These are phyloP conservation scores for Calonectria hongkongensis DNA, from an alignment of 2,329 filamentous ascomycete genomes.

Conservation along the genomic window DNA sequence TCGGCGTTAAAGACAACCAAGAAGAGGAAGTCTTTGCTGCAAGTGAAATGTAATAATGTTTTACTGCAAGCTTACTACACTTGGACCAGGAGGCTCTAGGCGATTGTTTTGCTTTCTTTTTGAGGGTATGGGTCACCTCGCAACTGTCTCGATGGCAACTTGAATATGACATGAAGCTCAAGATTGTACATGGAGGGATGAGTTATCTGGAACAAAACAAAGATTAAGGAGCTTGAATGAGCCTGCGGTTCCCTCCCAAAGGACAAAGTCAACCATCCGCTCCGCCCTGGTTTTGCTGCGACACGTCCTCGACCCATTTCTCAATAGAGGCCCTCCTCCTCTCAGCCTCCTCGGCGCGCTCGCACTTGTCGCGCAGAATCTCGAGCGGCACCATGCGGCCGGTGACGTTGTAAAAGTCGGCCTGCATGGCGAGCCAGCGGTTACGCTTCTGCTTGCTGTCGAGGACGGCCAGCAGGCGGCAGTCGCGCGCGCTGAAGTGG, in stretches of 20 bases:
- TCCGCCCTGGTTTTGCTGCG: conserved; percentile 32
- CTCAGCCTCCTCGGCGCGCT: conserved; percentile 52
- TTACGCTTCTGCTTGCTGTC: conserved; percentile 58
- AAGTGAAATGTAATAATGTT: background rate
- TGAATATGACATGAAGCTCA: too few relatives aligned
- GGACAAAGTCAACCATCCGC: conserved; percentile 9
- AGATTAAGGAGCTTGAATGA: background rate
- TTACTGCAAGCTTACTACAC: background rate
- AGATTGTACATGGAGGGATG: background rate
- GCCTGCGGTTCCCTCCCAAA: background rate
- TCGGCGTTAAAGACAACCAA: background rate
- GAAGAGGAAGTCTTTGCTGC: background rate
- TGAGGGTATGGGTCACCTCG: background rate
- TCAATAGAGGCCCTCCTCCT: conserved; percentile 39
- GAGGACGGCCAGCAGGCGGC: conserved; percentile 59
- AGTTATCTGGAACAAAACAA: background rate
- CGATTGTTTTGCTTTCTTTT: background rate
- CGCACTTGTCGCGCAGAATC: conserved; percentile 61
- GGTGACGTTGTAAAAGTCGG: conserved; percentile 65
- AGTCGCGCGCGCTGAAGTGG: conserved; percentile 57
- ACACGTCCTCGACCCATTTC: conserved; percentile 48
- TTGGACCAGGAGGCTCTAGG: background rate
- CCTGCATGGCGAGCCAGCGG: conserved; percentile 66
- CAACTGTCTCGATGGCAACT: too few relatives aligned
- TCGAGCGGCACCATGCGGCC: conserved; percentile 63